phyloP scores from a whole-genome alignment of 192 early-diverging fungal genomes.

The Coemansia sp. region DNA sequence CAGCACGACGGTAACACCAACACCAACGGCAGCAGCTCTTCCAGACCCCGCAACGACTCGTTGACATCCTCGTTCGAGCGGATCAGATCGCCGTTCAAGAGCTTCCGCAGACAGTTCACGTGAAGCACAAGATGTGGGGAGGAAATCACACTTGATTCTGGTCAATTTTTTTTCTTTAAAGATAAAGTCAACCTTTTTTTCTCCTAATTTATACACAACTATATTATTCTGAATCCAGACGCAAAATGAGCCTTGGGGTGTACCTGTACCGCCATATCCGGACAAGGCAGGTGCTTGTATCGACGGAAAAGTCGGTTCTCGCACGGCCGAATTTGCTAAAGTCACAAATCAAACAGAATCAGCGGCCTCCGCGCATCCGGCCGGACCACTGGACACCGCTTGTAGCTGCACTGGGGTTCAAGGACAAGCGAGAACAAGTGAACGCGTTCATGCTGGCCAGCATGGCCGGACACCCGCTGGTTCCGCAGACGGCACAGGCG shows the following conservation, averaged over 20 bases:
- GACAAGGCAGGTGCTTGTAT: constrained; percentile 51
- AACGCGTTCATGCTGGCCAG: constrained; percentile 28
- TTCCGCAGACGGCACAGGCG: constrained; percentile 10
- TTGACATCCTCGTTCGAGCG: constrained; percentile 49
- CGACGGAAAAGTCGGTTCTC: constrained; percentile 36
- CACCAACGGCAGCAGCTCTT: constrained; percentile 9
- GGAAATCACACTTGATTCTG: too few species aligned
- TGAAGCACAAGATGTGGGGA: background rate
- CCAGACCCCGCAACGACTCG: constrained; percentile 49
- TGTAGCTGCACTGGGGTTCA: constrained; percentile 43
- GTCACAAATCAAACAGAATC: constrained; percentile 33
- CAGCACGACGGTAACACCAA: background rate
- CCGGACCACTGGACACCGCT: constrained; percentile 55
- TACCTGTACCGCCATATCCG: constrained; percentile 54
- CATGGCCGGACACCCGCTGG: constrained; percentile 36
- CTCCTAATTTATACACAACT: constrained; percentile 1
- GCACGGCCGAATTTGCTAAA: constrained; percentile 16
- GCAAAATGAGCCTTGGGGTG: constrained; percentile 39
- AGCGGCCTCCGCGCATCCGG: constrained; percentile 38
- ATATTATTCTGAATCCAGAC: too few species aligned
- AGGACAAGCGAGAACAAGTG: constrained; percentile 16
- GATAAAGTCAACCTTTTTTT: background rate
- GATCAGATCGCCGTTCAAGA: constrained; percentile 54
- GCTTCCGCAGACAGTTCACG: constrained; percentile 52
- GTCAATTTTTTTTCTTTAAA: background rate